Conservation (phyloP, 176 grass and related monocot species). For the Oryza brachyantha region DNA sequence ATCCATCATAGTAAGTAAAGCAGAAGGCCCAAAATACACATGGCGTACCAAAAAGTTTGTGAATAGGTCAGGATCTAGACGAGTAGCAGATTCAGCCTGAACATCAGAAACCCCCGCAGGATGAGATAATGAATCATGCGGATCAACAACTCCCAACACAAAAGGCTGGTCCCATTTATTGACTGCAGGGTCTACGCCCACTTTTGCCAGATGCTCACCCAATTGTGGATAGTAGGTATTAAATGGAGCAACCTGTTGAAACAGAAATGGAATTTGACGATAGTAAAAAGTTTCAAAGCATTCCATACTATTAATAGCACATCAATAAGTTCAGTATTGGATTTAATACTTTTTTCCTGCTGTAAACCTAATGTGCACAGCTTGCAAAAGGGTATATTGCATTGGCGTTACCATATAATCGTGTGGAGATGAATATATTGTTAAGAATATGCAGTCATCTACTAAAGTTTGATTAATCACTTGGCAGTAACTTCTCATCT, state of each 20-base stretch:
- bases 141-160: slow-evolving; percentile 90
- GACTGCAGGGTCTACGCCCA: slow-evolving; percentile 62
- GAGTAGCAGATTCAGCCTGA: slow-evolving; percentile 79
- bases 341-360: not conserved
- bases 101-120: slow-evolving; percentile 87
- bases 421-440: not conserved
- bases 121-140: slow-evolving; percentile 90
- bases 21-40: slow-evolving; percentile 5
- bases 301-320: not conserved
- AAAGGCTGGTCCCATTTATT: slow-evolving; percentile 95
- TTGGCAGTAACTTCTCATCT: not conserved
- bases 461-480: slow-evolving; percentile 6
- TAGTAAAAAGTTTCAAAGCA: not conserved
- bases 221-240: slow-evolving; percentile 91
- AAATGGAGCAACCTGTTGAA: slow-evolving; percentile 91
- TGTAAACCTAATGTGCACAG: not conserved
- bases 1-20: not conserved
- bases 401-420: not conserved
- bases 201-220: slow-evolving; percentile 70
- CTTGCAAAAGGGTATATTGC: not conserved
- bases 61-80: slow-evolving; percentile 91
- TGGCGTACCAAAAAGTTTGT: slow-evolving; percentile 80
- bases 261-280: slow-evolving; percentile 22
- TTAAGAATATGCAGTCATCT: not conserved
- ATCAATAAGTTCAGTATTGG: too few species aligned